Base-by-base conservation (phyloP, 1,139 yeast genomes). In the Meyerozyma elateridarum region DNA sequence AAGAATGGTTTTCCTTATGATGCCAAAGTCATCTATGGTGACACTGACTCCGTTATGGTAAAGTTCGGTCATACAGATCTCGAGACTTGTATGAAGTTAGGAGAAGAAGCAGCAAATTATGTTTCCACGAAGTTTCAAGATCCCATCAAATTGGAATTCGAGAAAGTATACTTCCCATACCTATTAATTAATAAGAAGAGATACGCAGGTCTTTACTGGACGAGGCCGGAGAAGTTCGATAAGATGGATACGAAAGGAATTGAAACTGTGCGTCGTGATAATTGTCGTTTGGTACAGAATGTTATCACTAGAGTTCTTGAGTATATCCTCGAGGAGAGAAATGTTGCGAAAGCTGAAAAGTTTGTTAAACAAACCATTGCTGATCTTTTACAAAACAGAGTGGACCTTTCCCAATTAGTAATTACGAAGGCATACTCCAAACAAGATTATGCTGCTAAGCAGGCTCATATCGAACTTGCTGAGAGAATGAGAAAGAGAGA, bases 31-130 rank as follows among this genome's bases (percentile, higher is more conserved):
- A 83, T 93, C 28, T 93, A 93, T 55, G 99, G 99, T 65, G 99
- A 93, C 61, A 93, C 99, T 0, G 99, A 93, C 73, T 93, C 98
- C 6, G 99, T 93, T 12, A 93, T 93, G 98, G 96, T 93, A 28
- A 88, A 87, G 51, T 93, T 93, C 62, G 99, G 99, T 1, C 76
- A 80, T 25, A 63, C 67, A n/a, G 95, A 88, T 49, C 57, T 91
- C 39, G 77, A 69, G 36, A 82, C 84, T 20, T 85, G 96, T 46
- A 93, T 93, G 98, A 72, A 74, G 36, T 54, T 88, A 36, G 99
- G 98, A 3, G 83, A 87, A 46, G 95, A 89, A 51, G 98, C 98
- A 0, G 99, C 99, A 0, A 84, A 70, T 5, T 79, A 59, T 44
- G 97, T 93, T 3, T 87, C 97, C 0, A 70, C 78, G 1, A 68